These are phyloP conservation scores for Lepidium didymum DNA, from an alignment of 345 rosid species.

Conservation along the genomic window DNA sequence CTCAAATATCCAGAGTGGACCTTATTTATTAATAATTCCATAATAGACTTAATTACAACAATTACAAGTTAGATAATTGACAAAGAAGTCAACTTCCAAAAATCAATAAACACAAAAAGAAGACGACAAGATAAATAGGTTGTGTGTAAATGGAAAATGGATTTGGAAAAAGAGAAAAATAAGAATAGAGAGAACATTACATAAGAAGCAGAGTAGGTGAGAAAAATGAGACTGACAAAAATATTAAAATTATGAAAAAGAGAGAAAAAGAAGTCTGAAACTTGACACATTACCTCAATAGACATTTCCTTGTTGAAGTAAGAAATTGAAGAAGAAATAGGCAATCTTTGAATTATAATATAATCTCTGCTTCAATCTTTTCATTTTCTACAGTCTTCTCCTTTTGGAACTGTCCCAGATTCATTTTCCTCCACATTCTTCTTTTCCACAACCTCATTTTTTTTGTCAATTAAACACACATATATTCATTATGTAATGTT, in stretches of 20 bases:
- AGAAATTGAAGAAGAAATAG: conserved; percentile 17
- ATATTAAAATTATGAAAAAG: background rate
- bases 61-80: background rate
- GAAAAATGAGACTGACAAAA: conserved; percentile 12
- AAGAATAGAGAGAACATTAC: background rate
- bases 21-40: background rate
- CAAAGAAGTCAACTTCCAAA: background rate
- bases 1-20: background rate
- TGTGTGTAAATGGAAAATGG: background rate
- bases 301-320: conserved; percentile 31
- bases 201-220: conserved; percentile 24
- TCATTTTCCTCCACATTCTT: conserved; percentile 18
- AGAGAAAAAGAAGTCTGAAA: conserved; percentile 30
- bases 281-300: conserved; percentile 30
- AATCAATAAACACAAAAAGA: conserved; percentile 6
- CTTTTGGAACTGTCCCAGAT: conserved; percentile 29
- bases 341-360: conserved; percentile 15
- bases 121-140: conserved; percentile 3
- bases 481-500: background rate
- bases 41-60: background rate
- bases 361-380: background rate
- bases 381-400: conserved; percentile 26
- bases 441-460: conserved; percentile 5
- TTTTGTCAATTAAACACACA: no score
- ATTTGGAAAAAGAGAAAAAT: background rate